Base-by-base conservation (phyloP, 768 basidiomycete species). In the Sporobolomyces pararoseus region DNA sequence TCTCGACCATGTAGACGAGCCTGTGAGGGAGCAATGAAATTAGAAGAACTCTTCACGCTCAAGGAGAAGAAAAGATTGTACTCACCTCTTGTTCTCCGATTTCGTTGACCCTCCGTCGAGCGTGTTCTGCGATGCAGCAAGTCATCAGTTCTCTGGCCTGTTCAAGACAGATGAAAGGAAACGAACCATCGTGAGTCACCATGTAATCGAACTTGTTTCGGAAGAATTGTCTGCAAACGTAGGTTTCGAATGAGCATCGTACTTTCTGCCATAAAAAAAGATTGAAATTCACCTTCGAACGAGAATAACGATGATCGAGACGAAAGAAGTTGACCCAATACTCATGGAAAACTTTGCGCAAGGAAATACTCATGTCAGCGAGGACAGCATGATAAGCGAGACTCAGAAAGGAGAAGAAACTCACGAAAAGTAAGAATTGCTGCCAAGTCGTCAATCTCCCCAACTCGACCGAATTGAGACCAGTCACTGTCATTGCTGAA, bases 231-330 rank as follows among this genome's bases (percentile, higher is more conserved):
- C 88, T 89, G 25, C 54, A 37, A 37, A 19, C 39, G 17, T 9
- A 9, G 10, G 39, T 9, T 42, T 17, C 9, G 39, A 42, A 9
- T 9, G 10, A 42, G 39, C 39, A n/a, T n/a, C n/a, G n/a, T 42
- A 9, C 9, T 17, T 9, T 42, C 39, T 9, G 17, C 10, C 39
- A 42, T 42, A 9, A 9, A 17, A 42, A 42, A 42, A 17, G 39
- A 17, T 42, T 13, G 35, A 14, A 49, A 74, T 83, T 72, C 55
- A 89, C 88, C 85, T 86, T 66, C 91, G 84, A 67, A 87, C 84
- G 66, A 86, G 84, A 32, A 95, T 90, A 79, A 90, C 89, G 66
- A 90, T 82, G 88, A 90, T 90, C 0, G 90, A 90, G 10, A 92
- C 85, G 19, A 86, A 76, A 46, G 91, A 85, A 87, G 91, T 60